A percentile compares a stretch with the other conserved stretches of the same genome.
Conservation (phyloP, 164 flowering plant genomes). For the Chimonanthus praecox region DNA sequence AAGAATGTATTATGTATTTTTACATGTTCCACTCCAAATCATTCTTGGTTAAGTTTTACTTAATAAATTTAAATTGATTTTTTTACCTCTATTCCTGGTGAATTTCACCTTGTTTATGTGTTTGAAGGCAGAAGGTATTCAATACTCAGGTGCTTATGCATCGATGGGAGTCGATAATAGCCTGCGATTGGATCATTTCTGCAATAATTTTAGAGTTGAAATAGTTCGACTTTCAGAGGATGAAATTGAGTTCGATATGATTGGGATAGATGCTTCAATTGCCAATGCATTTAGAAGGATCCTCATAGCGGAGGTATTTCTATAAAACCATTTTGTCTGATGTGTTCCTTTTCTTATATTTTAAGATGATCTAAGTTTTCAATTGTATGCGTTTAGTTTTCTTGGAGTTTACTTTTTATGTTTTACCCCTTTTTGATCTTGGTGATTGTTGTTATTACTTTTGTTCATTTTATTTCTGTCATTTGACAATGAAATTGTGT, state of each 20-base stretch:
- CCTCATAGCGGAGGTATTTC: conserved; percentile 77
- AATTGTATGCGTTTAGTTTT: background rate
- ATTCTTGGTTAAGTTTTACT: background rate
- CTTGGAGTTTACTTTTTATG: background rate
- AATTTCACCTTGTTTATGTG: conserved; percentile 7
- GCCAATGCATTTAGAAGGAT: conserved; percentile 93
- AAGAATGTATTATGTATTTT: background rate
- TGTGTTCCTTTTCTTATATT: background rate
- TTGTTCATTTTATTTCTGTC: background rate
- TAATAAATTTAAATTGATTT: no score
- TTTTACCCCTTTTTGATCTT: background rate
- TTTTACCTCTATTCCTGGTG: background rate
- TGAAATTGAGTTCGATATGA: conserved; percentile 85
- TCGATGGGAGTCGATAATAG: conserved; percentile 74
- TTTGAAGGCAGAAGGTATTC: conserved; percentile 58
- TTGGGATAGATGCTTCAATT: conserved; percentile 82
- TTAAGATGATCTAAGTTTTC: background rate
- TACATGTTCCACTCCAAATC: background rate
- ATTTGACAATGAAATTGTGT: no score
- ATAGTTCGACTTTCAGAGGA: conserved; percentile 50
- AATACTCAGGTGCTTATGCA: conserved; percentile 69
- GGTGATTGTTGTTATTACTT: background rate
- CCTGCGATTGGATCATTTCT: conserved; percentile 43
- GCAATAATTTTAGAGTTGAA: conserved; percentile 59
- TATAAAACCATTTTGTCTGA: background rate